Evolutionary conservation across 2,329 filamentous ascomycete genomes (phyloP), one percentile per base, ranked within the genome.

Genomic region (Ophiostoma perfectum): DNA sequence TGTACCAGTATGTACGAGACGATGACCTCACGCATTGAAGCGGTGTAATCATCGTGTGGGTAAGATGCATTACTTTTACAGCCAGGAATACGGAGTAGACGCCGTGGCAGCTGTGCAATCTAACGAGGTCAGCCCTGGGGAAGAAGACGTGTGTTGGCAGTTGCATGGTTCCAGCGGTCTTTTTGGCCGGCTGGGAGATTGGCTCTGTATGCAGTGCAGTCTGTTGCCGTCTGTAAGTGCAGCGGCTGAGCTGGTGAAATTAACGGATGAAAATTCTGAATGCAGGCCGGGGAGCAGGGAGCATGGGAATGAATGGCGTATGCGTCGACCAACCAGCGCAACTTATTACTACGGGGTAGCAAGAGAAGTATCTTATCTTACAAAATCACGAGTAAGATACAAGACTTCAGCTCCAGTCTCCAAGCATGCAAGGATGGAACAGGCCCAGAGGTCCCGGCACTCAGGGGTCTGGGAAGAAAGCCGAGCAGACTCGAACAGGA

Each of bases 261-360:
- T 60, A 39, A 12, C 55, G 36, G 11, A 12, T 36, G 55, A 60
- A 60, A 60, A 38, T 12, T 39, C 27, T 60, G 55, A 38, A 16
- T 38, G 49, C 49, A 47, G 18, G 18, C 49, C 49, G 18, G 18
- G 27, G 55, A 60, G 52, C 27, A 60, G 36, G 7, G 45, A 16
- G 49, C 14, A 55, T 55, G 49, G n/a, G 49, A 3, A 36, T 27
- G 49, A 18, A 27, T 36, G 27, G 27, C 36, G 14, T 60, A 6
- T 60, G 55, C 55, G 38, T 60, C 14, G 55, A 60, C 55, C 55
- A 60, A 60, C 16, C 55, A 9, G 27, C 55, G 38, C 55, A 60
- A 60, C 11, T 60, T 38, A 38, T 60, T 18, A 60, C 16, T 60
- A 60, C 55, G 27, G 49, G 12, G 4, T 52, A 27, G n/a, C 8